phyloP scores from a whole-genome alignment of 805 yeast species.

The Diddensiella caesifluorescens region DNA sequence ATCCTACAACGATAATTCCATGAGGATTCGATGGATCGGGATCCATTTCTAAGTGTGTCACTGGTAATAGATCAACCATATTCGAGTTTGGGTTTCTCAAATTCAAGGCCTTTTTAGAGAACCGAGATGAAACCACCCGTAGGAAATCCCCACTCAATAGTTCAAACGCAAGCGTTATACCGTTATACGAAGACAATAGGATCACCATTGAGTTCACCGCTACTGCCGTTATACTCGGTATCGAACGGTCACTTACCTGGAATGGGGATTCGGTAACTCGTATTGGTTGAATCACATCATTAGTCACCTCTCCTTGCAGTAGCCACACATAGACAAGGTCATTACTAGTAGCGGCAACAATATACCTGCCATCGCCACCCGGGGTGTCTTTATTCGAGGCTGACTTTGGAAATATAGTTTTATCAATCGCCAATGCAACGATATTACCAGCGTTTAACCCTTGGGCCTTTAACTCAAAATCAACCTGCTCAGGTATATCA shows the following conservation, averaged over 20 bases:
- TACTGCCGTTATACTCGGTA: conserved; percentile 24
- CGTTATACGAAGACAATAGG: conserved; percentile 27
- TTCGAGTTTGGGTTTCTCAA: conserved; percentile 18
- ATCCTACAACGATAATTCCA: conserved; percentile 25
- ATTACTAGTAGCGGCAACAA: conserved; percentile 21
- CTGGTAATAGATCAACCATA: conserved; percentile 19
- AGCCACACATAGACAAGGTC: conserved; percentile 19
- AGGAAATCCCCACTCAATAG: conserved; percentile 26
- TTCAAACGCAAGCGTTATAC: conserved; percentile 26
- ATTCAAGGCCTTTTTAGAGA: conserved; percentile 26
- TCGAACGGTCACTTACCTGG: conserved; percentile 10
- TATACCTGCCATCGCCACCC: conserved; percentile 17
- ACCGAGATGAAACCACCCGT: conserved; percentile 27
- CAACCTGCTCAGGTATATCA: conserved; percentile 4
- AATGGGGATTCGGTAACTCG: conserved; percentile 19
- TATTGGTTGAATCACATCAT: conserved; percentile 10
- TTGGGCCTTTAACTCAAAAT: not conserved
- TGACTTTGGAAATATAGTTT: conserved; percentile 17
- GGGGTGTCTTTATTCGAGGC: conserved; percentile 17
- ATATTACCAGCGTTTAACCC: conserved; percentile 8
- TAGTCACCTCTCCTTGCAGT: conserved; percentile 9
- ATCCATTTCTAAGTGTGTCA: conserved; percentile 27
- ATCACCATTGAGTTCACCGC: conserved; percentile 29
- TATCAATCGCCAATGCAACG: conserved; percentile 18
- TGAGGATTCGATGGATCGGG: conserved; percentile 28